Base-by-base conservation (phyloP, 2,329 filamentous ascomycete species). In the Onygenales sp. region DNA sequence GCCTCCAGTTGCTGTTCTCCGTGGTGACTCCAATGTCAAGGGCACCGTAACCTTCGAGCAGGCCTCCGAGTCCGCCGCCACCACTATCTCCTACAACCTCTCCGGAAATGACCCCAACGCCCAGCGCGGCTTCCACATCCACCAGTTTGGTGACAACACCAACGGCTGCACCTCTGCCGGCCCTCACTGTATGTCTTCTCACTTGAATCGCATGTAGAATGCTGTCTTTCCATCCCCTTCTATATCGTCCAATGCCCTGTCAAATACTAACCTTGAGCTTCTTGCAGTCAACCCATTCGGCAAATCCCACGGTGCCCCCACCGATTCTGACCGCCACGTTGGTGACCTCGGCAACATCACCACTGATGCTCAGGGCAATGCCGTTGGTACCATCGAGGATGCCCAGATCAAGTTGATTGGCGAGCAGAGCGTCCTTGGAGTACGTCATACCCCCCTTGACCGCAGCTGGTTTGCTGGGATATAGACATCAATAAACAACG, bases 71-170 rank as follows among this genome's bases (percentile, higher is more conserved):
- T 82, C 78, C 66, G 75, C 82, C 65, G 83, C 86, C 64, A 97
- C 93, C 71, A 92, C 80, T 73, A 81, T 98, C 78, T 82, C 86
- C 69, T 98, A 88, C 85, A 83, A 96, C 76, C 90, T 98, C 76
- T 80, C 82, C 58, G 92, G 93, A 76, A 80, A 96, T 77, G 91
- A 97, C 71, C 69, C 92, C 76, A 95, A 95, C 74, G 91, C 93
- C 70, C 83, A 95, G 84, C 92, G 93, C 76, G 93, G 89, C 75
- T 90, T 97, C 82, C 93, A 98, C 82, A 85, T 98, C 70, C 93
- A 98, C 81, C 89, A 93, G 74, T 98, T 95, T 69, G 93, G 93
- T 73, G 93, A 97, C 83, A 97, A 97, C 83, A 97, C 93, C 81
- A 98, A 98, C 78, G 93, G 93, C 74, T 98, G 93, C 87, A 97